Evolutionary conservation across 306 rosid genomes (phyloP).

Genomic region (Vigna hirtella): DNA sequence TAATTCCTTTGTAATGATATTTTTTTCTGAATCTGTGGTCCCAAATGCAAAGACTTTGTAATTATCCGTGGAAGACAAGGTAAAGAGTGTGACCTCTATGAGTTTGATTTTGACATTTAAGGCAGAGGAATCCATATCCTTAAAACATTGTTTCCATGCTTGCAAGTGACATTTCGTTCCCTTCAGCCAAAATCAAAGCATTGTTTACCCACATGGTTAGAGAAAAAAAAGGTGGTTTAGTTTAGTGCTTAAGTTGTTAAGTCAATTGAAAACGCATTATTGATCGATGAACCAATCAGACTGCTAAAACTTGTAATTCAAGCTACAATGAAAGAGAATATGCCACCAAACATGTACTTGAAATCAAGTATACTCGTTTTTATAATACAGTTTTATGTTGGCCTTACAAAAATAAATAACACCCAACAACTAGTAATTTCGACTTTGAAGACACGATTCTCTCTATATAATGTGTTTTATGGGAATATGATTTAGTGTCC

Average conservation of each 20-base stretch:
- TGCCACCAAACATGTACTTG: constrained; percentile 30
- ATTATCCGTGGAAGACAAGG: constrained; percentile 34
- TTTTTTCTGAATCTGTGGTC: constrained; percentile 35
- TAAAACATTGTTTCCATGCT: constrained; percentile 27
- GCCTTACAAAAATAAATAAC: constrained; percentile 34
- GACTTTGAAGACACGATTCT: constrained; percentile 51
- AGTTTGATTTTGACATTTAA: constrained; percentile 48
- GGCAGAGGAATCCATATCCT: constrained; percentile 35
- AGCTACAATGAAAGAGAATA: constrained; percentile 47
- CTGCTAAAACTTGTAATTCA: constrained; percentile 42
- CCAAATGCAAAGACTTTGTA: constrained; percentile 26
- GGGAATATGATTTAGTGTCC: background rate
- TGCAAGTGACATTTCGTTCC: constrained; percentile 39
- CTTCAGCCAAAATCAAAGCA: constrained; percentile 40
- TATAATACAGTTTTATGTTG: constrained; percentile 3
- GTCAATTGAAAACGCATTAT: constrained; percentile 5
- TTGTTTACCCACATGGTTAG: background rate
- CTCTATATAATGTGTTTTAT: background rate
- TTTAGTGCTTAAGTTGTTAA: constrained; percentile 11
- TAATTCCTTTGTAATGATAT: constrained; percentile 9
- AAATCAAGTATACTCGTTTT: constrained; percentile 30
- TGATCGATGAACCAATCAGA: constrained; percentile 35
- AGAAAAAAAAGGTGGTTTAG: background rate
- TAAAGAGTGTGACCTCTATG: constrained; percentile 20
- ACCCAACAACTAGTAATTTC: constrained; percentile 43